Evolutionary conservation across 768 basidiomycete genomes (phyloP).

Genomic region (Paxillus ammoniavirescens): DNA sequence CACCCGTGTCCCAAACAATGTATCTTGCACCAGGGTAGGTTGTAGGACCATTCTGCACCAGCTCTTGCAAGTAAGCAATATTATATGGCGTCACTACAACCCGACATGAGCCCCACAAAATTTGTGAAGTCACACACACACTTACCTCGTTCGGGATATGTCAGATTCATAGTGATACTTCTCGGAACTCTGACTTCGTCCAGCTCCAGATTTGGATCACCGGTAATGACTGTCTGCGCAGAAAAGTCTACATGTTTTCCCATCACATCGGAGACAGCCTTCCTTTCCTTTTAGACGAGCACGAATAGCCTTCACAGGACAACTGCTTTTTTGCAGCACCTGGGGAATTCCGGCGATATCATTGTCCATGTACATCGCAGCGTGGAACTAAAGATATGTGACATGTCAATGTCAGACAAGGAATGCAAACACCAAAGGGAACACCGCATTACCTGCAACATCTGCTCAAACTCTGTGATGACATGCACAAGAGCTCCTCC

Average conservation of each 20-base stretch:
- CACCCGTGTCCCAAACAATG: slow-evolving; percentile 95
- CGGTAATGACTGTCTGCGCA: slow-evolving; percentile 97
- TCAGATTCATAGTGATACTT: slow-evolving; percentile 96
- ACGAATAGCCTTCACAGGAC: slow-evolving; percentile 97
- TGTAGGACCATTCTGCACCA: slow-evolving; percentile 93
- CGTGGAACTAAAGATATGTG: slow-evolving; percentile 71
- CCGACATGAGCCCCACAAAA: slow-evolving; percentile 5
- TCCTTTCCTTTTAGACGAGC: slow-evolving; percentile 98
- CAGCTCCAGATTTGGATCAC: slow-evolving; percentile 94
- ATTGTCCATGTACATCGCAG: slow-evolving; percentile 99
- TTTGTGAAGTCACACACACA: background rate
- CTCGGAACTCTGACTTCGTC: slow-evolving; percentile 97
- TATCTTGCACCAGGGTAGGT: slow-evolving; percentile 96
- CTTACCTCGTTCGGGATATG: slow-evolving; percentile 93
- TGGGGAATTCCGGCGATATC: slow-evolving; percentile 98
- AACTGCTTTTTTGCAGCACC: slow-evolving; percentile 93
- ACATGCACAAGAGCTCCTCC: slow-evolving; percentile 95
- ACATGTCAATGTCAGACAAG: background rate
- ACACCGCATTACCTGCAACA: slow-evolving; percentile 73
- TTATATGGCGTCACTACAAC: slow-evolving; percentile 92
- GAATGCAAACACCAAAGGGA: background rate
- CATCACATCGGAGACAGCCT: slow-evolving; percentile 96
- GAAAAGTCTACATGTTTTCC: slow-evolving; percentile 99
- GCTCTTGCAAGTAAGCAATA: slow-evolving; percentile 88
- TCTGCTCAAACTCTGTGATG: slow-evolving; percentile 92